Percentiles rank a stretch among this genome's conserved stretches.
These are phyloP conservation scores for Rosa chinensis DNA, from an alignment of 306 rosid genomes.

Conservation along the genomic window DNA sequence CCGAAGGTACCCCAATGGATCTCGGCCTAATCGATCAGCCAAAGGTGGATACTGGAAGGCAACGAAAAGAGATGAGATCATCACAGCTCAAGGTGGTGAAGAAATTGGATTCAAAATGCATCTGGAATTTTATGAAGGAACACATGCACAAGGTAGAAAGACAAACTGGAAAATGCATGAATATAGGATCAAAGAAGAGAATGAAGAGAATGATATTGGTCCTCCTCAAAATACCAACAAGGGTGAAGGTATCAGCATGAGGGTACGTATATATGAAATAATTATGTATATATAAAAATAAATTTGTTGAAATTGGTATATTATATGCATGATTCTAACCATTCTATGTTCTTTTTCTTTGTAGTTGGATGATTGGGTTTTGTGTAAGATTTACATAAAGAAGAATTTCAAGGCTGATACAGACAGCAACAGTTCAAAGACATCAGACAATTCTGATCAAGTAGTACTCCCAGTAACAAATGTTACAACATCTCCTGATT, in stretches of 20 bases:
- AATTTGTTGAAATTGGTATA: too few species aligned
- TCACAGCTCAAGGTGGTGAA: not conserved
- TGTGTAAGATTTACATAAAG: constrained; percentile 7
- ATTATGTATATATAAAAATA: too few species aligned
- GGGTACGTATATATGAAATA: not conserved
- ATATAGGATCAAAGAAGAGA: not conserved
- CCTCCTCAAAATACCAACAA: not conserved
- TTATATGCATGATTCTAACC: not conserved
- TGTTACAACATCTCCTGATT: not conserved
- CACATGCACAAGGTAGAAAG: not conserved
- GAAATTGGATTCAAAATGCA: constrained; percentile 7
- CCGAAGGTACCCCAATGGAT: not conserved
- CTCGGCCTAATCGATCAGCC: not conserved
- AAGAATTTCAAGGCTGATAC: not conserved
- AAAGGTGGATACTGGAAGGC: constrained; percentile 17
- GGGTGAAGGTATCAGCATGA: not conserved
- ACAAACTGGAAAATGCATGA: constrained; percentile 18
- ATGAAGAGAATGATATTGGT: not conserved
- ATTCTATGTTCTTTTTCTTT: not conserved
- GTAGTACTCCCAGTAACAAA: too few species aligned
- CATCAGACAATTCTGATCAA: not conserved
- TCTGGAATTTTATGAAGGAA: constrained; percentile 7
- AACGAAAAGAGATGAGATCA: not conserved
- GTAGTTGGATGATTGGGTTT: constrained; percentile 15
- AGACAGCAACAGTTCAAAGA: not conserved